A percentile compares a stretch with the other conserved stretches of the same genome.
These are phyloP conservation scores for Fraxinus sp. DNA, from an alignment of 305 asterid species.

Conservation along the genomic window DNA sequence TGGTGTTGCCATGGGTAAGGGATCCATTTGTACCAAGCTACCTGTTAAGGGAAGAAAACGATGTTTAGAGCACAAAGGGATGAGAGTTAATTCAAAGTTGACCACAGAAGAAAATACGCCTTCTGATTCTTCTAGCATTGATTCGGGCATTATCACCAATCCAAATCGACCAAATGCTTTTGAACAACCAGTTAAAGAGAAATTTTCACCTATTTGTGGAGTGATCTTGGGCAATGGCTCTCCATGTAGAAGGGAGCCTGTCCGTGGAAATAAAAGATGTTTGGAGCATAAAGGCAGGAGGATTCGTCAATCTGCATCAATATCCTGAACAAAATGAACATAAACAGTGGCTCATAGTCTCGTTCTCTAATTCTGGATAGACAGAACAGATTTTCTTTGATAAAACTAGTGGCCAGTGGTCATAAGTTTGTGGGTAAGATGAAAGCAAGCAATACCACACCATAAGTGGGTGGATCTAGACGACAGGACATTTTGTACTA, in stretches of 20 bases:
- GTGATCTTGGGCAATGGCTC: slow-evolving; percentile 34
- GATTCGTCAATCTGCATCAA: slow-evolving; percentile 12
- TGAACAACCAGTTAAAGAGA: not conserved
- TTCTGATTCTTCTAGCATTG: not conserved
- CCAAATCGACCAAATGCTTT: not conserved
- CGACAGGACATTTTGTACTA: slow-evolving; percentile 31
- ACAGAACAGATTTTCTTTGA: not conserved
- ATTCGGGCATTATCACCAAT: not conserved
- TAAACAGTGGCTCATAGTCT: slow-evolving; percentile 8
- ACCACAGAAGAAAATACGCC: slow-evolving; percentile 11
- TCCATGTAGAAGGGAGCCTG: slow-evolving; percentile 35
- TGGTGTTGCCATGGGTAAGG: slow-evolving; percentile 69
- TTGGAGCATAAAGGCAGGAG: slow-evolving; percentile 42
- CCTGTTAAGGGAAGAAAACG: slow-evolving; percentile 75
- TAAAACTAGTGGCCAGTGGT: not conserved
- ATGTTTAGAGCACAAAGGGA: slow-evolving; percentile 78
- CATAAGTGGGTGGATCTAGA: slow-evolving; percentile 33
- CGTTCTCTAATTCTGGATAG: not conserved
- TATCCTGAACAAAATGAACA: slow-evolving; percentile 17
- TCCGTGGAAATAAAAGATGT: slow-evolving; percentile 41
- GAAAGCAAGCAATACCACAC: not conserved
- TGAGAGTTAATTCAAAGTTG: slow-evolving; percentile 55
- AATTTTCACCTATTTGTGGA: slow-evolving; percentile 34
- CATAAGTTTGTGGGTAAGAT: not conserved
- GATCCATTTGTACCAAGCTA: slow-evolving; percentile 55